Conservation (phyloP, 2,329 filamentous ascomycete genomes). For the Fusarium sp. region DNA sequence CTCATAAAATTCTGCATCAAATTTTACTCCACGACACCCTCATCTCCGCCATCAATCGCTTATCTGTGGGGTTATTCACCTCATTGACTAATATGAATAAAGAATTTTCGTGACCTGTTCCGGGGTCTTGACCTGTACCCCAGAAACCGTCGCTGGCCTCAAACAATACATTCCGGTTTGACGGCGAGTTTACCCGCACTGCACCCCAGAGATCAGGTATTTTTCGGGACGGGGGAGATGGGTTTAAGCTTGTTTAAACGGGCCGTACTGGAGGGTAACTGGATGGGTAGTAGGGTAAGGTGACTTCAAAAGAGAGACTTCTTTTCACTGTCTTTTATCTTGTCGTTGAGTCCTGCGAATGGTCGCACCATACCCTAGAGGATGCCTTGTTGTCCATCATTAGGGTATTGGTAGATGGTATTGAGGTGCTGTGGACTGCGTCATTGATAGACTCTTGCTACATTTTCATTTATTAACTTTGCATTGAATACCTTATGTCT, state of each 20-base stretch:
- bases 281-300: background rate
- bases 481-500: rapidly evolving
- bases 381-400: background rate
- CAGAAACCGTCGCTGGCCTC: background rate
- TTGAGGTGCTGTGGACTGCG: background rate
- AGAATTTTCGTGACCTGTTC: background rate
- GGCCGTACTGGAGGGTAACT: background rate
- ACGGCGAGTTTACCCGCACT: constrained; percentile 7
- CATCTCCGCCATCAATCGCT: constrained; percentile 20
- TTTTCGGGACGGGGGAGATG: background rate
- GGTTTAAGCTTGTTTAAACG: constrained; percentile 20
- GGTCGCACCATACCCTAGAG: background rate
- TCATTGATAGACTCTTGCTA: background rate
- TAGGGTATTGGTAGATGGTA: background rate
- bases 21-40: background rate
- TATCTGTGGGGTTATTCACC: constrained; percentile 28
- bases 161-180: background rate
- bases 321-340: background rate
- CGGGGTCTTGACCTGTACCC: background rate
- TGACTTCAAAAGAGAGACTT: background rate
- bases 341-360: background rate
- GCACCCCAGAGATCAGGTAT: constrained; percentile 16
- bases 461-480: background rate
- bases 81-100: constrained; percentile 31
- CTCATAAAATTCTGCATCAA: background rate